phyloP scores from a whole-genome alignment of 768 basidiomycete genomes.

The Leccinellum rugosiceps region DNA sequence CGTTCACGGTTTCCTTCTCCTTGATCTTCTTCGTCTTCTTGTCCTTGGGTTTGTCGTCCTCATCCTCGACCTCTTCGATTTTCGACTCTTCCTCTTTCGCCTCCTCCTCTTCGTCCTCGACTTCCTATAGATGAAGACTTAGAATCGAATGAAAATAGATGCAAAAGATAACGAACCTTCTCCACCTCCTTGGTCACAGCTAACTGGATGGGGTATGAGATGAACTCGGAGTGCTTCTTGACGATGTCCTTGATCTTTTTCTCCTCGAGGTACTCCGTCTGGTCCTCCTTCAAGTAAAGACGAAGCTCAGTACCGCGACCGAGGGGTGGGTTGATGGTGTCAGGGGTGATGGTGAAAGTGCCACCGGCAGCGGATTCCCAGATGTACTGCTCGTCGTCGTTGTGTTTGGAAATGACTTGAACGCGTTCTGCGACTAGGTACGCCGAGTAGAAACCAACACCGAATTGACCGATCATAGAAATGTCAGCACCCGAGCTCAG shows the following conservation, averaged over 20 bases:
- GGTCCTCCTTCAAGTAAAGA: conserved; percentile 96
- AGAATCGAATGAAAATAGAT: background rate
- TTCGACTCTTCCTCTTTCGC: conserved; percentile 70
- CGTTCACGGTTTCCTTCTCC: conserved; percentile 81
- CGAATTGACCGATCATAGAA: conserved; percentile 98
- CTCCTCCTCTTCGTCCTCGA: conserved; percentile 79
- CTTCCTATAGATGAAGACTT: conserved; percentile 53
- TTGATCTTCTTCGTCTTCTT: conserved; percentile 96
- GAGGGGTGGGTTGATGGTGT: conserved; percentile 84
- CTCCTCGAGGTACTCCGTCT: conserved; percentile 98
- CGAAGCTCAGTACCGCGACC: conserved; percentile 93
- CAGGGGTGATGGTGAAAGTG: conserved; percentile 97
- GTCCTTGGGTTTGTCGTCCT: conserved; percentile 80
- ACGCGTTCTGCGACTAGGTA: conserved; percentile 99
- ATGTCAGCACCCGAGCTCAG: conserved; percentile 85
- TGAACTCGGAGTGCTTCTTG: conserved; percentile 99
- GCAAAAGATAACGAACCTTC: conserved; percentile 61
- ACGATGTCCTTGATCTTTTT: conserved; percentile 99
- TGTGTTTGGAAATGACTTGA: conserved; percentile 99
- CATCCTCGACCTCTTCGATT: conserved; percentile 81
- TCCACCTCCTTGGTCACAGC: conserved; percentile 99
- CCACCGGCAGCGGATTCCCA: conserved; percentile 99
- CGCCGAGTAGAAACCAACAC: conserved; percentile 99
- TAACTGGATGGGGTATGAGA: conserved; percentile 98
- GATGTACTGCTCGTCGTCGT: conserved; percentile 99